Evolutionary conservation across 2,329 filamentous ascomycete species (phyloP), one percentile per base, ranked within the genome.

Genomic region (Colletotrichum graminicola): DNA sequence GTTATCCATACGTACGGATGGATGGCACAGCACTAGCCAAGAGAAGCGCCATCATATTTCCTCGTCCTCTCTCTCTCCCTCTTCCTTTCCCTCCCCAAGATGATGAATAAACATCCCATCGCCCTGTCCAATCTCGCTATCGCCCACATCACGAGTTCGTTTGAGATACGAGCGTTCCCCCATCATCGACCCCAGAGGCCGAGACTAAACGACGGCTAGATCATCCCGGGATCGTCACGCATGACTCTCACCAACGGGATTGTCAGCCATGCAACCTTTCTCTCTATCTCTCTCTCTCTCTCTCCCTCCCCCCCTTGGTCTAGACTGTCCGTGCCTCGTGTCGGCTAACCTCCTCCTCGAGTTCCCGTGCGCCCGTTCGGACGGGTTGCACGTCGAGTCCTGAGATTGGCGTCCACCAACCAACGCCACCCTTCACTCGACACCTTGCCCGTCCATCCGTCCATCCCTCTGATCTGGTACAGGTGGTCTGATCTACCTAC

Each of bases 341-440:
- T 71, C 59, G 68, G 57, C 65, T 71, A 59, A 59, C 52, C 52
- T 51, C 52, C 57, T 52, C 56, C 43, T 66, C 57, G 51, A 63
- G 57, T 68, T 71, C 45, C 68, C 52, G 64, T 68, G 65, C 68
- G 68, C 68, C 65, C 68, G 68, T 62, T 71, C 34, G 67, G 51
- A 52, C 60, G 60, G 51, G 29, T 47, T 36, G 67, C 41, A 62
- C 34, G 26, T 52, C 47, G 60, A 62, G 60, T 51, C 57, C 45
- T 71, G 64, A 68, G 52, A 49, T 71, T 71, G 55, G 67, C 63
- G 41, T 36, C 67, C 49, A 60, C 67, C 63, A 51, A 43, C 55
- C 55, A 62, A 62, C 56, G 63, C 67, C 67, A 67, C 56, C n/a
- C 45, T 41, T 47, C 43, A 39, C 67, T 56, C 55, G n/a, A 61